Evolutionary conservation across 306 rosid genomes (phyloP).

Genomic region (Bauhinia variegata): DNA sequence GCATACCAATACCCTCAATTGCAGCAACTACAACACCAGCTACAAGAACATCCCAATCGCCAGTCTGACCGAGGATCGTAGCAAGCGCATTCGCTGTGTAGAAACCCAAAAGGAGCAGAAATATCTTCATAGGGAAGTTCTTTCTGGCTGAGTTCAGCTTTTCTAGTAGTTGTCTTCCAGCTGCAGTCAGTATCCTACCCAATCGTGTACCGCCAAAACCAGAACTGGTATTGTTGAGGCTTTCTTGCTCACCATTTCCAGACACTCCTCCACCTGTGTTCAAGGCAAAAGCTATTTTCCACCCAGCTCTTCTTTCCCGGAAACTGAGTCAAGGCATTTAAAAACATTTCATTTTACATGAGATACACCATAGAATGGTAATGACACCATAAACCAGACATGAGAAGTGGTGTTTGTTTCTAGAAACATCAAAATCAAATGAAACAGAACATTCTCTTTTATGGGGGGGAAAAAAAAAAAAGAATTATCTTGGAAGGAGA

Average conservation of each 20-base stretch:
- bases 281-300: slow-evolving; percentile 76
- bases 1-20: slow-evolving; percentile 93
- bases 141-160: slow-evolving; percentile 84
- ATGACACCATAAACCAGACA: slow-evolving; percentile 22
- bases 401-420: neutral
- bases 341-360: slow-evolving; percentile 34
- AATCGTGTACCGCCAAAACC: slow-evolving; percentile 80
- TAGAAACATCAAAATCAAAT: slow-evolving; percentile 7
- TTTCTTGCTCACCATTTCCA: slow-evolving; percentile 65
- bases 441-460: neutral
- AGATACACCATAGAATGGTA: neutral
- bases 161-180: slow-evolving; percentile 77
- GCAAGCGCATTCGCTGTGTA: slow-evolving; percentile 95
- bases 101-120: slow-evolving; percentile 94
- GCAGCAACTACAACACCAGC: slow-evolving; percentile 96
- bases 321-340: slow-evolving; percentile 55
- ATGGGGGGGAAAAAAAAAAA: neutral
- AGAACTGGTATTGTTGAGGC: slow-evolving; percentile 53
- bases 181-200: slow-evolving; percentile 86
- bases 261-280: slow-evolving; percentile 78
- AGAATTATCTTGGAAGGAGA: slow-evolving; percentile 2
- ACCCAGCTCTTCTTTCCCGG: slow-evolving; percentile 49
- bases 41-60: slow-evolving; percentile 97
- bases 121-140: slow-evolving; percentile 84
- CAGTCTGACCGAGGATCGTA: slow-evolving; percentile 96